phyloP scores from a whole-genome alignment of 257 asterid genomes.

The Salvia splendens region DNA sequence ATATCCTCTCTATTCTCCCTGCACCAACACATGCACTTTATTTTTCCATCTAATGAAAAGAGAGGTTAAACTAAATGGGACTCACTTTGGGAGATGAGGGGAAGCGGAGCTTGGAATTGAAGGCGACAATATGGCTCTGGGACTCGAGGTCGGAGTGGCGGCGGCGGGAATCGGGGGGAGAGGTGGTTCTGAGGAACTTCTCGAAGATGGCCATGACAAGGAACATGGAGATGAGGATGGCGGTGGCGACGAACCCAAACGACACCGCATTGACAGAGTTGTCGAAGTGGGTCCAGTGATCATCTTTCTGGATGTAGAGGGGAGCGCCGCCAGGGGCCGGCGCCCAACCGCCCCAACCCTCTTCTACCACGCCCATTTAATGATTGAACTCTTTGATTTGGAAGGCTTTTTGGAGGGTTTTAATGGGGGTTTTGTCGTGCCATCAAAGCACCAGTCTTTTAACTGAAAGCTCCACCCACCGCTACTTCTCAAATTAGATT shows the following conservation, averaged over 20 bases:
- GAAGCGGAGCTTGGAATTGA: slow-evolving; percentile 52
- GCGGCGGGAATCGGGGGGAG: slow-evolving; percentile 46
- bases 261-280: slow-evolving; percentile 88
- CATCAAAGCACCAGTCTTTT: slow-evolving; percentile 22
- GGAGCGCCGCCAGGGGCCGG: slow-evolving; percentile 70
- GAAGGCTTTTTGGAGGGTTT: slow-evolving; percentile 29
- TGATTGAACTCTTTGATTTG: not conserved
- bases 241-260: slow-evolving; percentile 94
- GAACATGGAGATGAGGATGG: slow-evolving; percentile 86
- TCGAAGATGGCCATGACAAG: slow-evolving; percentile 93
- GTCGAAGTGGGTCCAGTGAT: slow-evolving; percentile 87
- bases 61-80: not conserved
- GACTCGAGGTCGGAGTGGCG: slow-evolving; percentile 55
- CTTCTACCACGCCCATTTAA: slow-evolving; percentile 67
- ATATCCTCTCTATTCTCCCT: slow-evolving; percentile 15
- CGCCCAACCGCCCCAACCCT: slow-evolving; percentile 65
- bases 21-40: slow-evolving; percentile 35
- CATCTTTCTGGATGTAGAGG: slow-evolving; percentile 55
- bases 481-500: slow-evolving; percentile 24
- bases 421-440: slow-evolving; percentile 30
- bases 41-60: not conserved
- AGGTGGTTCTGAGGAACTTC: slow-evolving; percentile 63
- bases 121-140: slow-evolving; percentile 37
- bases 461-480: not conserved
- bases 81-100: slow-evolving; percentile 79